Percentiles rank a stretch among this genome's conserved stretches.
Conservation (phyloP, 208 protist genomes). For the Leishmania arabica region DNA sequence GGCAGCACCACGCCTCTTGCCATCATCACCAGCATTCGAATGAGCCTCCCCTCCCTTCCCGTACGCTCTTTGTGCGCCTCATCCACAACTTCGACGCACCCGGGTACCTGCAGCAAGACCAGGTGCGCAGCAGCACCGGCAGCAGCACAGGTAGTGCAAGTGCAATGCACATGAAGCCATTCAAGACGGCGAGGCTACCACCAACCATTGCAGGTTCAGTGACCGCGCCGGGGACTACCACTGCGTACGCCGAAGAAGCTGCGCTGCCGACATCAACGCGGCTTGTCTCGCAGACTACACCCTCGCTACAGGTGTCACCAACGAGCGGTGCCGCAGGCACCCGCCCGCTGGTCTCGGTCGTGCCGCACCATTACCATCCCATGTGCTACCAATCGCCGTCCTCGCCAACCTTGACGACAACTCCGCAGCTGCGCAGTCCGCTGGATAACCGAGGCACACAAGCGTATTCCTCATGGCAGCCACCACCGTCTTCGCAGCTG, state of each 20-base stretch:
- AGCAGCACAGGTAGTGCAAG: no score
- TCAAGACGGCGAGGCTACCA: not conserved
- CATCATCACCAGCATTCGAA: not conserved
- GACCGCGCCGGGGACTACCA: not conserved
- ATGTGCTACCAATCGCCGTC: not conserved
- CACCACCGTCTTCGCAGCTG: not conserved
- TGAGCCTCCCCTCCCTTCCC: constrained; percentile 20
- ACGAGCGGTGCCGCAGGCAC: not conserved
- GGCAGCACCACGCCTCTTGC: not conserved
- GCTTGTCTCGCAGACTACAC: not conserved
- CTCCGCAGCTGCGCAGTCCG: not conserved
- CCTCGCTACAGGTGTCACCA: not conserved
- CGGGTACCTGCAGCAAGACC: not conserved
- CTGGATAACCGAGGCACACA: not conserved
- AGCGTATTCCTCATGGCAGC: not conserved
- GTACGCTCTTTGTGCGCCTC: constrained; percentile 36
- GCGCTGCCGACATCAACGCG: not conserved
- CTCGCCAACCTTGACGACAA: not conserved
- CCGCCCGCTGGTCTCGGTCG: not conserved
- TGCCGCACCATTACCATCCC: constrained; percentile 1
- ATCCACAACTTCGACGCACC: constrained; percentile 28
- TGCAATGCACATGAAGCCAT: not conserved
- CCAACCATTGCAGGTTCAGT: no score
- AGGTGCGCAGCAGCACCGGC: not conserved
- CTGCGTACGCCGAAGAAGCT: not conserved